Conservation (phyloP, 768 basidiomycete genomes). For the Mrakia frigida region DNA sequence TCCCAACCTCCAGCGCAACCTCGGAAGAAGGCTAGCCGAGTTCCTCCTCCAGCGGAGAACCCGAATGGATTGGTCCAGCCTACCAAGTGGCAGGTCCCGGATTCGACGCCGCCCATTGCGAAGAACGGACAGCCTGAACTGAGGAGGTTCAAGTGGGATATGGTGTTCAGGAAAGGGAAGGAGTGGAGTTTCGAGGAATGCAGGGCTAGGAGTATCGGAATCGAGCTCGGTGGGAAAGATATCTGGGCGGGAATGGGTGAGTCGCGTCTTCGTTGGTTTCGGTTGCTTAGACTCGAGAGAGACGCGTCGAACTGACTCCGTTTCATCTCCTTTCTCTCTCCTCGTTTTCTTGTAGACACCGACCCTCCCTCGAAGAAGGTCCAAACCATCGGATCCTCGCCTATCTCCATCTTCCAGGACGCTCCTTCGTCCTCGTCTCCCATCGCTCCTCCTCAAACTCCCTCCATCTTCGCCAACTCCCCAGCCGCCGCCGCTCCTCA, state of each 20-base stretch:
- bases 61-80: constrained; percentile 16
- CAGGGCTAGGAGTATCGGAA: constrained; percentile 43
- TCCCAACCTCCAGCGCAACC: constrained; percentile 28
- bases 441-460: constrained; percentile 10
- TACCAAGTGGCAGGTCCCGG: constrained; percentile 25
- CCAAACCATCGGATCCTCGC: not conserved
- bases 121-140: constrained; percentile 39
- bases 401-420: constrained; percentile 20
- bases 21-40: constrained; percentile 29
- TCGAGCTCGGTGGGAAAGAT: constrained; percentile 36
- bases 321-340: too few relatives aligned
- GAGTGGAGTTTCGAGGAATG: constrained; percentile 81
- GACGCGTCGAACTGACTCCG: not conserved
- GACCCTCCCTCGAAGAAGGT: constrained; percentile 5
- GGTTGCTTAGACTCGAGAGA: not conserved
- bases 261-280: not conserved
- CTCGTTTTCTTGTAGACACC: not conserved
- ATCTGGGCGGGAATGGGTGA: constrained; percentile 39
- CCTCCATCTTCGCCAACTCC: constrained; percentile 40
- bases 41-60: constrained; percentile 36
- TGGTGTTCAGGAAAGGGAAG: constrained; percentile 62
- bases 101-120: constrained; percentile 24
- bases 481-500: not conserved
- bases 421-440: constrained; percentile 22
- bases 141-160: constrained; percentile 50